Evolutionary conservation across 331 rosid genomes (phyloP).

Genomic region (Dryas integrifolia): DNA sequence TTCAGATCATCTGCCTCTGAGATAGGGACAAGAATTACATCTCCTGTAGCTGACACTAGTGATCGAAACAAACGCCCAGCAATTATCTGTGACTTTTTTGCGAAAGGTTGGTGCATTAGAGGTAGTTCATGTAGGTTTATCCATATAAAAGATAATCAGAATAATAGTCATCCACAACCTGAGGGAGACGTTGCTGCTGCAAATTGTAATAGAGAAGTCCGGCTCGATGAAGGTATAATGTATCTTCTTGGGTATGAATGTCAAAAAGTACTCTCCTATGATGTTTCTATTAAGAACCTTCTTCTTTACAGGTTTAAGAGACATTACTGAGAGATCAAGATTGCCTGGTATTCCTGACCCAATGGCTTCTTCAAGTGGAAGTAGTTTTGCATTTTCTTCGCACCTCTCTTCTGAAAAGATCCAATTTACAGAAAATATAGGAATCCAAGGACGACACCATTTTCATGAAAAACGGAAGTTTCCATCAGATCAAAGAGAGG

Average conservation of each 20-base stretch:
- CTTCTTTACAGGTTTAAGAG: conserved; percentile 54
- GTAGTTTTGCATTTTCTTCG: conserved; percentile 36
- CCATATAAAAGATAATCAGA: conserved; percentile 54
- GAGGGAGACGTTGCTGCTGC: conserved; percentile 47
- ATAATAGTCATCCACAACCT: conserved; percentile 37
- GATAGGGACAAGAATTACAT: conserved; percentile 38
- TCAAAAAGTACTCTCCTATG: conserved; percentile 30
- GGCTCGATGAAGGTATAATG: conserved; percentile 68
- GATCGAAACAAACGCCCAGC: conserved; percentile 51
- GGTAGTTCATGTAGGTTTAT: conserved; percentile 86
- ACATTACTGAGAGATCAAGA: conserved; percentile 39
- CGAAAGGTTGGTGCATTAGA: conserved; percentile 95
- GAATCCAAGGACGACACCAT: conserved; percentile 35
- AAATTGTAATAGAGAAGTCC: conserved; percentile 45
- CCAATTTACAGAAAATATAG: conserved; percentile 36
- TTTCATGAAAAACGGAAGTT: conserved; percentile 45
- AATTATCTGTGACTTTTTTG: conserved; percentile 63
- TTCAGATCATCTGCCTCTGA: conserved; percentile 48
- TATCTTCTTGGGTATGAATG: conserved; percentile 30
- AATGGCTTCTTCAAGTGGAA: conserved; percentile 39
- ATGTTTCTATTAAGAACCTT: conserved; percentile 40
- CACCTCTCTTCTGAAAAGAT: conserved; percentile 38
- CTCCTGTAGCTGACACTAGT: conserved; percentile 54
- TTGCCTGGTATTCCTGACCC: conserved; percentile 40
- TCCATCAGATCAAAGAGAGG: conserved; percentile 35